These are phyloP conservation scores for Anthostomella pinea DNA, from an alignment of 2,329 filamentous ascomycete genomes.

Conservation along the genomic window DNA sequence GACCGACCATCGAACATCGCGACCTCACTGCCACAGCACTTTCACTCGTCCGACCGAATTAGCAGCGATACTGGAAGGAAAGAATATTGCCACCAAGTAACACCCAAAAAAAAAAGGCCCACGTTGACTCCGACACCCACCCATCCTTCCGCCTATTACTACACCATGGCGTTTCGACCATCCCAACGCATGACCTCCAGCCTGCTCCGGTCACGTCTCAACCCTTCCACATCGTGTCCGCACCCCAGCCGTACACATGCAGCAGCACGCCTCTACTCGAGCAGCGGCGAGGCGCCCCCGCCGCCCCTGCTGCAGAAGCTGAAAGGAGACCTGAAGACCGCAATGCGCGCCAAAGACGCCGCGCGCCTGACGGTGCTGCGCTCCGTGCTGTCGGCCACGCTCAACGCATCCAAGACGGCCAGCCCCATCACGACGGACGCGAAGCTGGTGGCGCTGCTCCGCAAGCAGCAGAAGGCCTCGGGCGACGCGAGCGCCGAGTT, in stretches of 20 bases:
- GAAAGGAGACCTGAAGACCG: slow-evolving; percentile 60
- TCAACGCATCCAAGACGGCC: slow-evolving; percentile 72
- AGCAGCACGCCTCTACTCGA: slow-evolving; percentile 6
- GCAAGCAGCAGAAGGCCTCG: slow-evolving; percentile 57
- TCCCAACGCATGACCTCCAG: slow-evolving; percentile 9
- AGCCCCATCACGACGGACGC: slow-evolving; percentile 68
- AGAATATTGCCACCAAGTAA: too few species aligned
- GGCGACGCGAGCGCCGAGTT: slow-evolving; percentile 64
- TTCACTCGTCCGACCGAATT: too few species aligned
- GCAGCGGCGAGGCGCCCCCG: slow-evolving; percentile 25
- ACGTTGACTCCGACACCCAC: too few species aligned
- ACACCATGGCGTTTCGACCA: too few species aligned
- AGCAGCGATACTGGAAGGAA: too few species aligned
- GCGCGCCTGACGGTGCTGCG: slow-evolving; percentile 67
- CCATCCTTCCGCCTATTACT: too few species aligned
- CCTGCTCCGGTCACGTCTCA: slow-evolving; percentile 4
- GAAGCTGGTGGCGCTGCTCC: slow-evolving; percentile 65
- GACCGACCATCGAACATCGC: too few species aligned
- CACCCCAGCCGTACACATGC: too few species aligned
- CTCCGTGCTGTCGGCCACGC: slow-evolving; percentile 63
- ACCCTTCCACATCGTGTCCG: slow-evolving; percentile 11
- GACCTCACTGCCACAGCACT: too few species aligned
- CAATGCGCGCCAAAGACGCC: slow-evolving; percentile 64
- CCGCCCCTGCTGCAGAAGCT: slow-evolving; percentile 52
- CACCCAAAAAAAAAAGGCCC: too few species aligned